A percentile compares a stretch with the other conserved stretches of the same genome.
Evolutionary conservation across 176 grass and related monocot species (phyloP).

Genomic region (Ensete glaucum): DNA sequence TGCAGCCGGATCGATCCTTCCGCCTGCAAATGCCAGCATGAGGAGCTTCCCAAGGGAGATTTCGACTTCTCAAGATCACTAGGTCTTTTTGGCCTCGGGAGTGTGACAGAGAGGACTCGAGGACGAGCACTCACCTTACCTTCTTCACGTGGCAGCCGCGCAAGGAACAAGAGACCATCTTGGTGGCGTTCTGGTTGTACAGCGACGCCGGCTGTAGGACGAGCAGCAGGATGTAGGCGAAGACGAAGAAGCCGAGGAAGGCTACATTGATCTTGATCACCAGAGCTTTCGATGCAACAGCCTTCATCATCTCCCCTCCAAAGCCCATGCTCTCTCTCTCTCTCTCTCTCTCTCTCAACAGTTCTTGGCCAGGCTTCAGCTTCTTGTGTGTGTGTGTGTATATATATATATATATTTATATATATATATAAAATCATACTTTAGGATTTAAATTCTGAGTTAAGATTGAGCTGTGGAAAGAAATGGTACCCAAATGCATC

Average conservation of each 20-base stretch:
- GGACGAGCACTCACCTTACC: conserved; percentile 68
- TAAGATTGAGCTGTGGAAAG: too few relatives aligned
- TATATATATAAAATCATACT: too few relatives aligned
- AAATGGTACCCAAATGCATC: too few relatives aligned
- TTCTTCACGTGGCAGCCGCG: conserved; percentile 61
- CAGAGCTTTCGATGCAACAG: conserved; percentile 30
- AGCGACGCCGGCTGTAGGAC: conserved; percentile 21
- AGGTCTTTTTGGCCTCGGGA: too few relatives aligned
- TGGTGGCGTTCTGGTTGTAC: conserved; percentile 33
- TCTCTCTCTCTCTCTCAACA: too few relatives aligned
- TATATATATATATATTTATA: too few relatives aligned
- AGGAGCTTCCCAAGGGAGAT: background rate
- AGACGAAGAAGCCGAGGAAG: conserved; percentile 67
- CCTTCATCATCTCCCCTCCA: conserved; percentile 42
- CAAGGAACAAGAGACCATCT: conserved; percentile 62
- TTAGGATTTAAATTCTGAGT: too few relatives aligned
- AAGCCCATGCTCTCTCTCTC: background rate
- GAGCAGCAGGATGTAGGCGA: conserved; percentile 27
- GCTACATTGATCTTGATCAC: conserved; percentile 72
- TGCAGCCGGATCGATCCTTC: conserved; percentile 36
- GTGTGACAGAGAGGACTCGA: background rate
- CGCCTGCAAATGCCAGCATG: conserved; percentile 20
- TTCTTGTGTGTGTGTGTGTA: too few relatives aligned
- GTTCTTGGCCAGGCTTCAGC: too few relatives aligned
- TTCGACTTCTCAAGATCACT: too few relatives aligned